Conservation (phyloP, 2,329 filamentous ascomycete species). For the Fusarium praegraminearum region DNA sequence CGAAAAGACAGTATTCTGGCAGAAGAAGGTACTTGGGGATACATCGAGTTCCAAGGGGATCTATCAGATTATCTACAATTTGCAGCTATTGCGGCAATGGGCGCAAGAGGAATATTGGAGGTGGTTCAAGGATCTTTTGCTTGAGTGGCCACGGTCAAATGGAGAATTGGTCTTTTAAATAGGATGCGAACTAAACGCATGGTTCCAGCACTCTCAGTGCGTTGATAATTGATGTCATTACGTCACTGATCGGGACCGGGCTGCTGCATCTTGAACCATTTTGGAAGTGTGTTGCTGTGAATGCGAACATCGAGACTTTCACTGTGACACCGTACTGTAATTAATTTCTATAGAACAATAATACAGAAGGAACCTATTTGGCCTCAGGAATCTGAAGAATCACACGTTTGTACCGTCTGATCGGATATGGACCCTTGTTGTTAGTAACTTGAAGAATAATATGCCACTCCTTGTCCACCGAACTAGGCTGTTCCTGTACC, state of each 20-base stretch:
- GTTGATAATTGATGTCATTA: no score
- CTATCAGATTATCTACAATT: constrained; percentile 7
- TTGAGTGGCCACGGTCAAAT: background rate
- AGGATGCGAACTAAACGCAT: no score
- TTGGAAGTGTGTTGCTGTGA: no score
- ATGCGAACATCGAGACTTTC: no score
- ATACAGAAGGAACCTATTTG: background rate
- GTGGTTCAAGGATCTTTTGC: constrained; percentile 7
- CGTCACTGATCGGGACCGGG: no score
- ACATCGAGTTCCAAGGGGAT: constrained; percentile 16
- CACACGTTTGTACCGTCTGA: background rate
- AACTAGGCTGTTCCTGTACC: constrained; percentile 12
- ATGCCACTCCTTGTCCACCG: constrained; percentile 17
- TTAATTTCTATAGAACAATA: no score
- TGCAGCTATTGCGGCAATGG: constrained; percentile 11
- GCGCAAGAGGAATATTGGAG: constrained; percentile 5
- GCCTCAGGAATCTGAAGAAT: constrained; percentile 2
- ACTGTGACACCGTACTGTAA: no score
- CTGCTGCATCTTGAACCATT: no score
- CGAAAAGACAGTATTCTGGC: constrained; percentile 18
- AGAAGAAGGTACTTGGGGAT: constrained; percentile 7
- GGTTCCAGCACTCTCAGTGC: no score
- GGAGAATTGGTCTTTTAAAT: background rate
- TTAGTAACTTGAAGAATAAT: constrained; percentile 21
- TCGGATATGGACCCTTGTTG: constrained; percentile 6